Base-by-base conservation (phyloP, 1,284 basidiomycete genomes). In the Cryptococcus wingfieldii region DNA sequence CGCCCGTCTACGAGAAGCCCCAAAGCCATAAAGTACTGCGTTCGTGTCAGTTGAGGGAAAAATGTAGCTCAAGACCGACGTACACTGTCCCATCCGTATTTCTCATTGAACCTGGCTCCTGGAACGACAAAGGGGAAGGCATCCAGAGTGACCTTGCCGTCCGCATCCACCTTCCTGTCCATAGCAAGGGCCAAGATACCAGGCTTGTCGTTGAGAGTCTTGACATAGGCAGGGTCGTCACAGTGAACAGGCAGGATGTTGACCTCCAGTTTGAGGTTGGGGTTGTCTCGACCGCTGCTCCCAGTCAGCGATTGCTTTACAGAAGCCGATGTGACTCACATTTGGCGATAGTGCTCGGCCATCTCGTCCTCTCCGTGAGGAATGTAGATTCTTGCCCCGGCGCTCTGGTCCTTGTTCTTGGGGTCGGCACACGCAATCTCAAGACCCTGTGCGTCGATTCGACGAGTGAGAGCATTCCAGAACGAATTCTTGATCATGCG, bases 401-500 rank as follows among this genome's bases (percentile, higher is more conserved):
- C 80, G 58, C 86, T 85, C 38, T 86, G 88, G 5, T 88, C 90
- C 55, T 92, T 83, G 73, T 95, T 97, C 81, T 98, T 98, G 10
- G 96, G 95, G 74, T 98, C 96, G 2, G 89, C 89, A 53, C 92
- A 92, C 62, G 98, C 97, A 60, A 92, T 90, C 76, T 98, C 94
- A 37, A 98, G 83, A 5, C 95, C 96, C 61, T 97, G 92, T 0
- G 90, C 93, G 71, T 98, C 96, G 69, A 98, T 98, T 39, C 92
- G 86, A 51, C 95, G 86, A 1, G 96, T 98, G 50, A 98, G 82
- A 9, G 93, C 90, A 75, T 95, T 90, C 95, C 95, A 98, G 81
- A 98, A 98, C 12, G 90, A 94, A 78, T 94, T 86, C 73, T 88
- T 89, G 79, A 98, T 98, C 95, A 98, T 98, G 58, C 96, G 86